Evolutionary conservation across 164 flowering plant genomes (phyloP), one percentile per base, ranked within the genome.

Genomic region (Magnolia officinalis): DNA sequence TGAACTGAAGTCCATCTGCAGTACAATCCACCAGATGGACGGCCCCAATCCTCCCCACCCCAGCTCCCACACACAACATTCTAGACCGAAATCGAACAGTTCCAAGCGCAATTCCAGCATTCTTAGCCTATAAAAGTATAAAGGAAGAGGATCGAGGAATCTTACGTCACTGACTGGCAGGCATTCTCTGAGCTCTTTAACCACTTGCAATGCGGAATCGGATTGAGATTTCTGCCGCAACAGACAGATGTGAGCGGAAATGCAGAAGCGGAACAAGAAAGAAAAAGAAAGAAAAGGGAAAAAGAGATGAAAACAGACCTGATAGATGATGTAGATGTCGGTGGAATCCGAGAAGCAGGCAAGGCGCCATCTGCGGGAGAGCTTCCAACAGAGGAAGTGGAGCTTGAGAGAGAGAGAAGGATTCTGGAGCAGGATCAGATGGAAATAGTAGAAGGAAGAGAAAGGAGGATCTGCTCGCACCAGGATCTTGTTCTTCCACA

Each of bases 301-400:
- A 23, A 23, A 4, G 20, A 21, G 63, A 10, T 8, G 10, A 31
- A 52, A 10, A 4, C 49, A 23, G 19, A 78, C 80, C 55, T 73
- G 67, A 58, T 72, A 67, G 72, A 58, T 51, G 76, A 78, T 67
- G 76, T 65, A 73, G 49, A 78, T 73, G 24, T 78, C 61, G n/a
- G 26, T 16, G 21, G 37, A 52, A 51, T 78, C 70, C 1, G 59
- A 72, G 72, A 77, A 52, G 66, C 80, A 77, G 55, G 80, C 72
- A 21, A 78, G 66, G 11, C 61, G 76, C 19, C 29, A 55, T 26
- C 31, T 9, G 16, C 80, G 72, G 76, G 76, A 67, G 67, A 78
- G 72, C 1, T 67, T 65, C 79, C 79, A 78, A 67, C 76, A 78
- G 51, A 67, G 76, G 50, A 72, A 72, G 3, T 72, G 75, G 72